These are phyloP conservation scores for Nothophoma quercina DNA, from an alignment of 2,329 filamentous ascomycete genomes.

Conservation along the genomic window DNA sequence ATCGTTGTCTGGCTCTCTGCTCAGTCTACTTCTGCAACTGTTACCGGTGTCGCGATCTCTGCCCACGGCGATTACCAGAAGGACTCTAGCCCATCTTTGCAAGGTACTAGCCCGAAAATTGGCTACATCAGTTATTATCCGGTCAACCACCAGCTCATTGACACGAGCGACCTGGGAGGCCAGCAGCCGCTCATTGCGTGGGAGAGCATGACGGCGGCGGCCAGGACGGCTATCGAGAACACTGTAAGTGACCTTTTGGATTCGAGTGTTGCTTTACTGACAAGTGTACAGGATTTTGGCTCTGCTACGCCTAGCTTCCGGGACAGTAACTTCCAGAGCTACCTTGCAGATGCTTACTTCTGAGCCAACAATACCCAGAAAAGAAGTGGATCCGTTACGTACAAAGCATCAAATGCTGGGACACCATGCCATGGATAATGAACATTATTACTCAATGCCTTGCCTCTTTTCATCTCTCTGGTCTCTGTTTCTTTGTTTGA, in stretches of 20 bases:
- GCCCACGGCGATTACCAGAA: conserved; percentile 61
- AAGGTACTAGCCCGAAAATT: conserved; percentile 56
- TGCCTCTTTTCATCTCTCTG: no score
- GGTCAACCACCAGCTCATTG: conserved; percentile 56
- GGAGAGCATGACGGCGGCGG: conserved; percentile 57
- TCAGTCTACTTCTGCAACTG: conserved; percentile 49
- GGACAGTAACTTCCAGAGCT: conserved; percentile 56
- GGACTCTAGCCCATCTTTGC: conserved; percentile 39
- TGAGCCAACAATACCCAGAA: background rate
- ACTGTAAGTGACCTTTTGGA: conserved; percentile 35
- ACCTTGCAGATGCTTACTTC: conserved; percentile 47
- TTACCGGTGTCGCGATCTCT: conserved; percentile 61
- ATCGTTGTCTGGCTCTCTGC: conserved; percentile 60
- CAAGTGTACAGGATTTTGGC: conserved; percentile 49
- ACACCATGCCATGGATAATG: no score
- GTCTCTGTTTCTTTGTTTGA: no score
- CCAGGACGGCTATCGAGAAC: conserved; percentile 52
- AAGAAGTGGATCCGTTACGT: no score
- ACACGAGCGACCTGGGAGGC: conserved; percentile 52
- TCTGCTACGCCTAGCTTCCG: conserved; percentile 58
- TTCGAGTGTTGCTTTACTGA: background rate
- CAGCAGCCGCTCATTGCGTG: conserved; percentile 59
- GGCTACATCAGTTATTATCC: conserved; percentile 60
- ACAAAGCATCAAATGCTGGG: no score
- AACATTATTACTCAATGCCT: background rate